Evolutionary conservation across 306 rosid species (phyloP).

Genomic region (Castanopsis chinensis): DNA sequence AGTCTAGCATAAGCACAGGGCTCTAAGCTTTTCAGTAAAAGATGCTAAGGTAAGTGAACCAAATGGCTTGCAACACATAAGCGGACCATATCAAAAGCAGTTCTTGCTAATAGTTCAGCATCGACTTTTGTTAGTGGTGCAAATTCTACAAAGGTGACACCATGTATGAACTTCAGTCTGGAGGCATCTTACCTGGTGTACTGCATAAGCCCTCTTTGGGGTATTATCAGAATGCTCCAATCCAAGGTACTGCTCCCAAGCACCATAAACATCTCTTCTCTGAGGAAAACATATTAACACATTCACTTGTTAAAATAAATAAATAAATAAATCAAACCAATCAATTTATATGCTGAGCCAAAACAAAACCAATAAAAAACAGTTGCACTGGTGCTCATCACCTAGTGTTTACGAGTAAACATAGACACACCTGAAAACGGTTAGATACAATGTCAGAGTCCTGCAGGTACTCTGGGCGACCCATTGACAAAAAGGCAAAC

Average conservation of each 20-base stretch:
- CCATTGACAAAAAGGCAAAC: conserved; percentile 83
- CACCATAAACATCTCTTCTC: conserved; percentile 90
- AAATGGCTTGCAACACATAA: background rate
- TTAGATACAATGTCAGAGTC: conserved; percentile 69
- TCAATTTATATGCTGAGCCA: background rate
- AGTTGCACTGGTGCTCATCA: background rate
- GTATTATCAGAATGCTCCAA: conserved; percentile 81
- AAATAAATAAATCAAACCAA: background rate
- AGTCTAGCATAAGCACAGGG: background rate
- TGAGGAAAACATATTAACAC: conserved; percentile 23
- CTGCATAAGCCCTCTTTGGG: conserved; percentile 69
- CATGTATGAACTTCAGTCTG: background rate
- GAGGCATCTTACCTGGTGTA: conserved; percentile 59
- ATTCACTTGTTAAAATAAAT: background rate
- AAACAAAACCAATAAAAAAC: conserved; percentile 6
- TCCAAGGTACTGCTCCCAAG: conserved; percentile 99
- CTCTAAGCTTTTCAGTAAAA: background rate
- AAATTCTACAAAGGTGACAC: background rate
- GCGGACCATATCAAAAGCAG: background rate
- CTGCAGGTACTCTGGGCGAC: conserved; percentile 92
- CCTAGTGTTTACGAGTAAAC: background rate
- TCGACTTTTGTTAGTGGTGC: background rate
- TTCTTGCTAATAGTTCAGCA: background rate
- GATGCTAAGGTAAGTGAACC: background rate
- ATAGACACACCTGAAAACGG: conserved; percentile 73